Evolutionary conservation across 2,329 filamentous ascomycete species (phyloP).

Genomic region (Aureobasidium pullulans): DNA sequence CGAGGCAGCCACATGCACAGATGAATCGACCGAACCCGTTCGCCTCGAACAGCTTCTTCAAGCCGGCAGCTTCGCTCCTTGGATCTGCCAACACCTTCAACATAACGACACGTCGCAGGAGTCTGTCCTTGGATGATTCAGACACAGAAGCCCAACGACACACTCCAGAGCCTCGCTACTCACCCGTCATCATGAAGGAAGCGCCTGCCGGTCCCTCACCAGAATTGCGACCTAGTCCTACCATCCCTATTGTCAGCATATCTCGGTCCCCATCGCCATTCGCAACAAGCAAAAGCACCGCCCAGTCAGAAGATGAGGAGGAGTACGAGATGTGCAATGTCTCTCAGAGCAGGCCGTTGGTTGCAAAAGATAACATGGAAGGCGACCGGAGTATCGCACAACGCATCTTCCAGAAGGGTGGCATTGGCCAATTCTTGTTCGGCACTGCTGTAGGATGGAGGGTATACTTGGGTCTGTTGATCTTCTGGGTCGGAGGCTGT

Average conservation of each 20-base stretch:
- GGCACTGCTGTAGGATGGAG: slow-evolving; percentile 42
- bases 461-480: slow-evolving; percentile 40
- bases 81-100: slow-evolving; percentile 19
- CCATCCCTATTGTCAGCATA: slow-evolving; percentile 40
- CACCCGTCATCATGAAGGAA: slow-evolving; percentile 2
- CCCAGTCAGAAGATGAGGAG: slow-evolving; percentile 42
- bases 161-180: slow-evolving; percentile 14
- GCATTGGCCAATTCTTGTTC: slow-evolving; percentile 43
- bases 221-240: slow-evolving; percentile 18
- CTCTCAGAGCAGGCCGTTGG: slow-evolving; percentile 32
- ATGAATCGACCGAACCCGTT: slow-evolving; percentile 23
- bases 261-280: slow-evolving; percentile 39
- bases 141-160: slow-evolving; percentile 25
- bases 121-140: slow-evolving; percentile 31
- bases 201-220: not conserved
- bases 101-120: slow-evolving; percentile 9
- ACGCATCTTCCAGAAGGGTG: slow-evolving; percentile 29
- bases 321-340: slow-evolving; percentile 30
- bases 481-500: slow-evolving; percentile 42
- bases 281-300: slow-evolving; percentile 34
- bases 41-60: slow-evolving; percentile 27
- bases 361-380: slow-evolving; percentile 30
- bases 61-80: slow-evolving; percentile 33
- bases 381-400: slow-evolving; percentile 20
- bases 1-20: not conserved